A percentile compares a stretch with the other conserved stretches of the same genome.
phyloP scores from a whole-genome alignment of 257 asterid genomes.

The Solanum appendiculatum region DNA sequence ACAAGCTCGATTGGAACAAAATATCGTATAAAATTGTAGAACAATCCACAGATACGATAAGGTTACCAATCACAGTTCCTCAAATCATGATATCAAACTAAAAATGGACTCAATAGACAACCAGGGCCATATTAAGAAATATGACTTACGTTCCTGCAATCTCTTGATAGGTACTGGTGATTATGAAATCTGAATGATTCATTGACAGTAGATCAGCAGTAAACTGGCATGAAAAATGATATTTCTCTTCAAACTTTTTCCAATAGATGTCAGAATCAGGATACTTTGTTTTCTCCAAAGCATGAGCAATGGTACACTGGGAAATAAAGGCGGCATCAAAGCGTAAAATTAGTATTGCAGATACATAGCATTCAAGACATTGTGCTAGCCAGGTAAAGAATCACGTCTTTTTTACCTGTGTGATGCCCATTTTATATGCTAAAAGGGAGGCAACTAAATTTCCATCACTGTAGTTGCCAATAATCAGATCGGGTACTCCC shows the following conservation, averaged over 20 bases:
- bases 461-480: slow-evolving; percentile 98
- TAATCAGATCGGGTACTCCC: slow-evolving; percentile 70
- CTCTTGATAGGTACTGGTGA: slow-evolving; percentile 97
- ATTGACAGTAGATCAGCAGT: slow-evolving; percentile 95
- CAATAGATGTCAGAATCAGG: slow-evolving; percentile 97
- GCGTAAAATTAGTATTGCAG: neutral
- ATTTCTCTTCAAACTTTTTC: slow-evolving; percentile 80
- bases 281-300: slow-evolving; percentile 95
- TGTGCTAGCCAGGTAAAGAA: neutral
- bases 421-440: slow-evolving; percentile 80
- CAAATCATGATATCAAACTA: neutral
- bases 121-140: neutral
- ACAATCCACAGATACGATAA: neutral
- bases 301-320: slow-evolving; percentile 99
- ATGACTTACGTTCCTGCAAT: slow-evolving; percentile 96
- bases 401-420: slow-evolving; percentile 47
- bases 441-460: slow-evolving; percentile 91
- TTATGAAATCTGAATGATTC: slow-evolving; percentile 89
- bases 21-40: neutral
- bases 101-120: neutral
- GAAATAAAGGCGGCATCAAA: neutral
- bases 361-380: neutral
- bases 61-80: neutral
- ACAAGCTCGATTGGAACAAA: neutral
- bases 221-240: slow-evolving; percentile 94